A percentile compares a stretch with the other conserved stretches of the same genome.
These are phyloP conservation scores for Coriolopsis trogii DNA, from an alignment of 1,284 basidiomycete genomes.

Conservation along the genomic window DNA sequence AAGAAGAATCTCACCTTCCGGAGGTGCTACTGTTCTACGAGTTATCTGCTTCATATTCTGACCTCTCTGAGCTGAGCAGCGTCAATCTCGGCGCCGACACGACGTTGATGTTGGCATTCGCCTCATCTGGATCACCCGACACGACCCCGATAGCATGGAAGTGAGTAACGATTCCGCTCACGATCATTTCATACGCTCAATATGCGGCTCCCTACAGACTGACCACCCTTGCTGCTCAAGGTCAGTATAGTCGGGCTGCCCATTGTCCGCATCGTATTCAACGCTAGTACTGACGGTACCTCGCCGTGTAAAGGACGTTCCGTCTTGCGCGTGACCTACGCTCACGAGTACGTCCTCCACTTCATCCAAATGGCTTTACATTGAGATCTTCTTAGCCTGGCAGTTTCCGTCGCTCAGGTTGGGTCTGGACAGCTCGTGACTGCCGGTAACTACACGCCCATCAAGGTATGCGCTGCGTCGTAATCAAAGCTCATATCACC, in stretches of 20 bases:
- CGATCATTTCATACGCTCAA: neutral
- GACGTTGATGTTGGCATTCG: conserved; percentile 9
- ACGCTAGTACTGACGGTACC: too few species aligned
- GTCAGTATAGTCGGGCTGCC: too few species aligned
- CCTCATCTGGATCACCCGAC: neutral
- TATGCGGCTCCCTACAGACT: too few species aligned
- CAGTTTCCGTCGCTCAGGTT: conserved; percentile 7
- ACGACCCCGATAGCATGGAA: conserved; percentile 12
- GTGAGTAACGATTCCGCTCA: neutral
- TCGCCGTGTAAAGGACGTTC: too few species aligned
- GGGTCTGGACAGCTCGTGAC: neutral
- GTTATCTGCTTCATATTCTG: neutral
- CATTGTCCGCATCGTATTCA: too few species aligned
- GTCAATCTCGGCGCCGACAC: conserved; percentile 6
- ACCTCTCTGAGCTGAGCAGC: neutral
- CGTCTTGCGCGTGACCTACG: conserved; percentile 1
- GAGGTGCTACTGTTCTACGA: conserved; percentile 5
- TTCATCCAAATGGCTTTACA: too few species aligned
- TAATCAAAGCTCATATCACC: neutral
- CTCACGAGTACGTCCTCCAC: neutral
- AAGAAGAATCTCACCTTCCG: conserved; percentile 6
- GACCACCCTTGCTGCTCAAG: conserved; percentile 3
- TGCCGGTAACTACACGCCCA: conserved; percentile 4
- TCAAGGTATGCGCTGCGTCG: neutral
- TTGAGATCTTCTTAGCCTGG: neutral